phyloP scores from a whole-genome alignment of 1,284 basidiomycete species.

The Sporisorium graminicola region DNA sequence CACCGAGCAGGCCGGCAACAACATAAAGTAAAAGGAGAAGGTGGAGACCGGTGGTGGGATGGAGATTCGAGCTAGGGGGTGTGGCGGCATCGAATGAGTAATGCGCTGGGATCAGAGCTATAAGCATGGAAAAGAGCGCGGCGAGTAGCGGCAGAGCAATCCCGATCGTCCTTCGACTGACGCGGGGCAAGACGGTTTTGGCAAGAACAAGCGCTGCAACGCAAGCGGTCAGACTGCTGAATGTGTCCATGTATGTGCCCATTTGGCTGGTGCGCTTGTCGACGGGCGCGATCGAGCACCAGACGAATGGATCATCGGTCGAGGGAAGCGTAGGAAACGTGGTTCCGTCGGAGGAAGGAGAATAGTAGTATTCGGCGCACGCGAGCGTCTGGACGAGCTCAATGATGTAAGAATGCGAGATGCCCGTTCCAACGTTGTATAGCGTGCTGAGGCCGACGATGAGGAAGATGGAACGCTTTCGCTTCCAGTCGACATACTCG shows the following conservation, averaged over 20 bases:
- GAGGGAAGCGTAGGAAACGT: slow-evolving; percentile 22
- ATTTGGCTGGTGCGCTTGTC: slow-evolving; percentile 40
- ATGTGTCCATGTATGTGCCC: slow-evolving; percentile 10
- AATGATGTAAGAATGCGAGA: slow-evolving; percentile 20
- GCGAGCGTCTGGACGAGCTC: slow-evolving; percentile 36
- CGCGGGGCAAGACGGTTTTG: slow-evolving; percentile 19
- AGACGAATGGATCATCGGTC: slow-evolving; percentile 17
- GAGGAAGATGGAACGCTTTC: slow-evolving; percentile 19
- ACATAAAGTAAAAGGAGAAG: slow-evolving; percentile 3
- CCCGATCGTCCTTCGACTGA: slow-evolving; percentile 20
- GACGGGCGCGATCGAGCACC: slow-evolving; percentile 33
- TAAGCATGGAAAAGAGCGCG: not conserved
- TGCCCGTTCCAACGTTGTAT: slow-evolving; percentile 15
- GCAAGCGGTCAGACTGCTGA: slow-evolving; percentile 16
- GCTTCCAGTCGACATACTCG: slow-evolving; percentile 21
- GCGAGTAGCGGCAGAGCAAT: not conserved
- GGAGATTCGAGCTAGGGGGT: slow-evolving; percentile 22
- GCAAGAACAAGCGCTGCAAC: slow-evolving; percentile 27
- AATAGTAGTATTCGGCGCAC: slow-evolving; percentile 46
- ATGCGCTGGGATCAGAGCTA: slow-evolving; percentile 31
- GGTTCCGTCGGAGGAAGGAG: slow-evolving; percentile 8
- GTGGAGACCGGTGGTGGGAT: slow-evolving; percentile 25
- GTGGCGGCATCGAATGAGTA: slow-evolving; percentile 37
- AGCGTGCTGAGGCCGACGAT: slow-evolving; percentile 23
- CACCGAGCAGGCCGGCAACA: slow-evolving; percentile 19